These are phyloP conservation scores for Penicillium parvum DNA, from an alignment of 495 filamentous ascomycete genomes.

Conservation along the genomic window DNA sequence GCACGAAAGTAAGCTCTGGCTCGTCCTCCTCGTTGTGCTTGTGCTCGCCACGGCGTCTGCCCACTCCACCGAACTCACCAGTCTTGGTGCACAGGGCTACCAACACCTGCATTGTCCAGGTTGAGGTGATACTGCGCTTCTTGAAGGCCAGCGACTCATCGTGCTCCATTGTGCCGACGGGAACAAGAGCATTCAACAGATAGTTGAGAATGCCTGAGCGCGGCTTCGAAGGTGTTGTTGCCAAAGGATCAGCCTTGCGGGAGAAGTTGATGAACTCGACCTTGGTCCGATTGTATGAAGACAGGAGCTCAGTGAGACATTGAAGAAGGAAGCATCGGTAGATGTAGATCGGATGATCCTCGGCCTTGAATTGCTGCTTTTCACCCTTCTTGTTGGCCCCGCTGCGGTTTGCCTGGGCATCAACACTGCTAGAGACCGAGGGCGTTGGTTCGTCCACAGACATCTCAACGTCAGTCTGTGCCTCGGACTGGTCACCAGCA, in stretches of 20 bases:
- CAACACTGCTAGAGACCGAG: conserved; percentile 32
- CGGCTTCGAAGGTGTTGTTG: conserved; percentile 87
- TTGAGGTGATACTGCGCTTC: conserved; percentile 78
- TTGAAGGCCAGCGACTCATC: conserved; percentile 69
- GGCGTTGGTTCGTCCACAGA: conserved; percentile 35
- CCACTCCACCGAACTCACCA: conserved; percentile 55
- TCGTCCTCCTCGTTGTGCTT: conserved; percentile 71
- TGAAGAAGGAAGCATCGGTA: conserved; percentile 95
- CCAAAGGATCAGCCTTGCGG: conserved; percentile 74
- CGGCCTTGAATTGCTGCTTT: conserved; percentile 82
- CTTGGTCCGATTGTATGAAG: conserved; percentile 89
- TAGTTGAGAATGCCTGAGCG: conserved; percentile 92
- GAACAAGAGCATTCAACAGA: conserved; percentile 79
- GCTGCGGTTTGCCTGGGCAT: conserved; percentile 23
- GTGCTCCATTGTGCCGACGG: conserved; percentile 68
- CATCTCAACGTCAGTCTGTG: conserved; percentile 52
- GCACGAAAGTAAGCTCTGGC: conserved; percentile 82
- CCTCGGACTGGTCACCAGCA: conserved; percentile 30
- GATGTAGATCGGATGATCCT: conserved; percentile 91
- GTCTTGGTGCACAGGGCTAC: conserved; percentile 86
- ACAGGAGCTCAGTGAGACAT: conserved; percentile 88
- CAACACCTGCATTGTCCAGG: conserved; percentile 77
- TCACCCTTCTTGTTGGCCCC: conserved; percentile 53
- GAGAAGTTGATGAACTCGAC: conserved; percentile 99
- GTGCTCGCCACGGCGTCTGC: conserved; percentile 36